Evolutionary conservation across 805 yeast species (phyloP), one percentile per base, ranked within the genome.

Genomic region (Candida ponderosae): DNA sequence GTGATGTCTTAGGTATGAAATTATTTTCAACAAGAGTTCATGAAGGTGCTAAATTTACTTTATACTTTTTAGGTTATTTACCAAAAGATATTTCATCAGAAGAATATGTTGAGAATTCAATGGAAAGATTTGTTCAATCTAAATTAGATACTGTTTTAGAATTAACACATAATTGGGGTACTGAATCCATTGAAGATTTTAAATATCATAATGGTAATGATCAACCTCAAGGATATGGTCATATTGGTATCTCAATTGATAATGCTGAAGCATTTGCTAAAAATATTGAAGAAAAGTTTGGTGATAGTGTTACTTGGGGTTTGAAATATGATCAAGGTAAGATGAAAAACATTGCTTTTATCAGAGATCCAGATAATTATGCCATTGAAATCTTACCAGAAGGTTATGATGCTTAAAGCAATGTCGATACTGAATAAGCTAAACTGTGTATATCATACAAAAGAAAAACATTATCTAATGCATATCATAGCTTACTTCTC

Each of bases 121-220:
- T 67, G 39, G 46, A 55, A 4, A 50, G 39, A 26, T 45, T 38
- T 3, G 47, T 50, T 3, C 71, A 66, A 46, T 58, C 70, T 6
- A 36, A 47, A 36, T 63, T 78, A 42, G 87, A 85, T 56, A 80
- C 90, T 17, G 62, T 93, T 11, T 59, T 93, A 38, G 98, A 93
- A 63, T 70, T 93, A 55, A 90, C 97, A 33, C 90, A 87, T 65
- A 93, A 93, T 65, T 90, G 87, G 81, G 98, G 97, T 18, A 86
- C 97, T 18, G 98, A 93, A 57, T 53, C 63, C 17, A 96, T 90
- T 43, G 69, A 72, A 15, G 68, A 71, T 5, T 85, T 87, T 63
- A 63, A 69, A 36, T 93, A 90, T 60, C 95, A 88, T 61, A 78
- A 75, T 44, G 96, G 96, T 41, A 87, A 88, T 59, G 76, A 76